A percentile compares a stretch with the other conserved stretches of the same genome.
phyloP scores from a whole-genome alignment of 2,329 filamentous ascomycete genomes.

The Paecilomyces formosus region DNA sequence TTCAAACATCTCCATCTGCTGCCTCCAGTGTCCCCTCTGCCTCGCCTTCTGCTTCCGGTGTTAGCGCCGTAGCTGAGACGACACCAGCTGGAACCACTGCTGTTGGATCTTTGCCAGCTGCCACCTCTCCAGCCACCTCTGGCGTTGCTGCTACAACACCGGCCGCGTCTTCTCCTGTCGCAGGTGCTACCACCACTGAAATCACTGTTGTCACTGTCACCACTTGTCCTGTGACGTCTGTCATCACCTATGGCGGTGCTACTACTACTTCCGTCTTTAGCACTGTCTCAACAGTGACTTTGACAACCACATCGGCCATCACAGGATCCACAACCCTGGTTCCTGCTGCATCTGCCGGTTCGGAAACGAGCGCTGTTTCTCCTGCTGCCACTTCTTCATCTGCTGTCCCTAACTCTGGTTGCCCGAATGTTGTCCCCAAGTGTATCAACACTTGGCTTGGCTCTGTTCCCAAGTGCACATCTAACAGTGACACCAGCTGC shows the following conservation, averaged over 20 bases:
- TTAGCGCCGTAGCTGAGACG: slow-evolving; percentile 43
- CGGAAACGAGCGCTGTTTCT: not conserved
- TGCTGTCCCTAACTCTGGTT: slow-evolving; percentile 24
- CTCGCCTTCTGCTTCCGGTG: slow-evolving; percentile 6
- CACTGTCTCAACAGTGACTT: slow-evolving; percentile 47
- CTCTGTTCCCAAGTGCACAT: slow-evolving; percentile 59
- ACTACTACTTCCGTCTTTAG: slow-evolving; percentile 48
- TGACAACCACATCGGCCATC: slow-evolving; percentile 20
- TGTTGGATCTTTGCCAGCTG: slow-evolving; percentile 5
- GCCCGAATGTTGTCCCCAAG: slow-evolving; percentile 69
- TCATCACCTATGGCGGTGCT: slow-evolving; percentile 37
- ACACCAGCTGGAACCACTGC: slow-evolving; percentile 6
- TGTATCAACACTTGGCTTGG: slow-evolving; percentile 90
- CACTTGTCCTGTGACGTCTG: slow-evolving; percentile 22
- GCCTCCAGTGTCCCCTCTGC: not conserved
- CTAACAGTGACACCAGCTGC: slow-evolving; percentile 76
- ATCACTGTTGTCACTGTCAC: slow-evolving; percentile 22
- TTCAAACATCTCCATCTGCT: not conserved
- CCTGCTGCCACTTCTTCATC: not conserved
- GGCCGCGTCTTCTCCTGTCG: slow-evolving; percentile 5
- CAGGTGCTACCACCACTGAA: slow-evolving; percentile 15
- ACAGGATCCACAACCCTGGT: slow-evolving; percentile 5
- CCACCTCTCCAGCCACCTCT: slow-evolving; percentile 8
- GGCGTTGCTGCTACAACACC: slow-evolving; percentile 4
- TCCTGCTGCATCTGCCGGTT: slow-evolving; percentile 2